phyloP scores from a whole-genome alignment of 2,329 filamentous ascomycete species.

The Monilinia laxa region DNA sequence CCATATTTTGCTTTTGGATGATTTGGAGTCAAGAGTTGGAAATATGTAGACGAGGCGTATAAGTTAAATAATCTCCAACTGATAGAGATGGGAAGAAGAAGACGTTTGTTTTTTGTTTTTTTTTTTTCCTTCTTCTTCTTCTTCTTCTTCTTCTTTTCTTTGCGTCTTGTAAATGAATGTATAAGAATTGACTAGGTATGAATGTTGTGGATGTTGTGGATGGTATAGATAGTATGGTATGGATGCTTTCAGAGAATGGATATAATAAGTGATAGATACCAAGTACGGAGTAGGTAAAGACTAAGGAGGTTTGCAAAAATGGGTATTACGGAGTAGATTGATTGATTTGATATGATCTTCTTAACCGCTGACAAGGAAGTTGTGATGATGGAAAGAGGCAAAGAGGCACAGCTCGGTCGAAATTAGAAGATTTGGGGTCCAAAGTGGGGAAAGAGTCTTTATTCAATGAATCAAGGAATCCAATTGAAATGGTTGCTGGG shows the following conservation, averaged over 20 bases:
- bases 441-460: slow-evolving; percentile 6
- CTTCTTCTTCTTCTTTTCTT: no score
- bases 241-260: slow-evolving; percentile 4
- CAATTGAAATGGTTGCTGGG: no score
- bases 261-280: slow-evolving; percentile 4
- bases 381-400: slow-evolving; percentile 18
- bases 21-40: not conserved
- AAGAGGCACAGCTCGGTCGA: slow-evolving; percentile 15
- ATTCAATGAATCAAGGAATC: not conserved
- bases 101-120: no score
- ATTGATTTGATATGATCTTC: slow-evolving; percentile 14
- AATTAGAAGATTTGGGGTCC: slow-evolving; percentile 15
- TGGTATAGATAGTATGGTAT: no score
- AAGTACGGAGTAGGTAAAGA: no score
- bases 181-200: not conserved
- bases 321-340: no score
- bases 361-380: slow-evolving; percentile 23
- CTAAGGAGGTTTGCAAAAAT: no score
- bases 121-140: no score
- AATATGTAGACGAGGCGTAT: not conserved
- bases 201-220: no score
- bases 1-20: slow-evolving; percentile 32
- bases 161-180: not conserved
- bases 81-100: not conserved
- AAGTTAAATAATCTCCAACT: not conserved